phyloP scores from a whole-genome alignment of 176 grass and related monocot species.

The Phyllostachys edulis region DNA sequence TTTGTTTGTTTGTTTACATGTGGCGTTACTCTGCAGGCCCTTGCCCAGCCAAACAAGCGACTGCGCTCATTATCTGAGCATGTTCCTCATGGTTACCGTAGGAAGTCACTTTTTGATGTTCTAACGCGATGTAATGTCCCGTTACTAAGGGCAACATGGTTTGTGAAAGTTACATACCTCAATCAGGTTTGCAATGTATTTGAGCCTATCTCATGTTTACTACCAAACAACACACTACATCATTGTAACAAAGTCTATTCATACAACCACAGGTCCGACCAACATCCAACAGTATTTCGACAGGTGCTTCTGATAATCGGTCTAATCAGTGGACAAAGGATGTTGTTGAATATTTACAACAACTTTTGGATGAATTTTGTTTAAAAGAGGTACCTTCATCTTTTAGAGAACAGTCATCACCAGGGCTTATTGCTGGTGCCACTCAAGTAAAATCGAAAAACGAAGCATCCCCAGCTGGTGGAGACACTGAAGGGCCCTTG shows the following conservation, averaged over 20 bases:
- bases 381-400: slow-evolving; percentile 66
- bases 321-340: slow-evolving; percentile 95
- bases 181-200: slow-evolving; percentile 76
- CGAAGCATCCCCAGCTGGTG: slow-evolving; percentile 49
- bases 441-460: slow-evolving; percentile 60
- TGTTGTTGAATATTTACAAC: slow-evolving; percentile 83
- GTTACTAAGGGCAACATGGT: slow-evolving; percentile 94
- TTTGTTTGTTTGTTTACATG: slow-evolving; percentile 11
- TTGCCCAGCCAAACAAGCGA: slow-evolving; percentile 79
- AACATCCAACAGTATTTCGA: slow-evolving; percentile 52
- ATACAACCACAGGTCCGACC: slow-evolving; percentile 69
- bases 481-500: slow-evolving; percentile 61
- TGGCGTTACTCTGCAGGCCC: slow-evolving; percentile 48
- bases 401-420: slow-evolving; percentile 70
- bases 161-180: slow-evolving; percentile 99
- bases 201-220: slow-evolving; percentile 23
- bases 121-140: slow-evolving; percentile 87
- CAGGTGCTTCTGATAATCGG: slow-evolving; percentile 70
- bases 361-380: slow-evolving; percentile 89
- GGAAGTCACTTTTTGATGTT: slow-evolving; percentile 95
- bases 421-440: slow-evolving; percentile 46
- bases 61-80: slow-evolving; percentile 74
- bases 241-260: slow-evolving; percentile 25
- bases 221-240: not conserved
- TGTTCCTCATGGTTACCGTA: slow-evolving; percentile 97